Evolutionary conservation across 768 basidiomycete species (phyloP), one percentile per base, ranked within the genome.

Genomic region (Dioszegia aurantiaca): DNA sequence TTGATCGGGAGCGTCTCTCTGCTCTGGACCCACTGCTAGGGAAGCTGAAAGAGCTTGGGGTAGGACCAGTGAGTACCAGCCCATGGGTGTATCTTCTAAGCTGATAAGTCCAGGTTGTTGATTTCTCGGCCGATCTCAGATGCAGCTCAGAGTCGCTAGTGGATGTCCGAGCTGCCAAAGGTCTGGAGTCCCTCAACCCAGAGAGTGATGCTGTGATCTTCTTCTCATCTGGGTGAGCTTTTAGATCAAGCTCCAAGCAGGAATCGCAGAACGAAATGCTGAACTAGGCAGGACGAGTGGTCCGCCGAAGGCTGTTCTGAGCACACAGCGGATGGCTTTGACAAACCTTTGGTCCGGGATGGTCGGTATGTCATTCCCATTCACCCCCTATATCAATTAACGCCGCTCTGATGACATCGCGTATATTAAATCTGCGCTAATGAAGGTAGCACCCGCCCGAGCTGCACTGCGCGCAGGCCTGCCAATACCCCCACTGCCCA

Each of bases 171-270:
- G 10, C 23, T 17, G 60, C 61, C 10, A 27, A 44, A 16, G 63
- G 57, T 0, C 16, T 70, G 12, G 56, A 61, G 27, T 27, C 9
- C 0, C 43, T 72, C 5, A 49, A 57, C 46, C 71, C 68, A 10
- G 71, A 73, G 52, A 63, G 62, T 27, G 71, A 70, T 44, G 71
- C 62, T 6, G 66, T 70, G 27, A 68, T 70, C 47, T 73, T 73
- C 63, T 73, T 70, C 41, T 64, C 71, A 14, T 70, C 68, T 31
- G 70, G 70, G 70, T 72, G 31, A 47, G 67, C 57, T 44, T 19
- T 11, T 19, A 12, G 1, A 17, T 19, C 21, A 16, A 53, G 0
- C 26, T 27, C 19, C n/a, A n/a, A n/a, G n/a, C n/a, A 19, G 11
- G 21, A 17, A 21, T 19, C n/a, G 21, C 16, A 28, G 23, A 12